Conservation (phyloP, 148 eudicot species). For the Rhododendron kiyosumense region DNA sequence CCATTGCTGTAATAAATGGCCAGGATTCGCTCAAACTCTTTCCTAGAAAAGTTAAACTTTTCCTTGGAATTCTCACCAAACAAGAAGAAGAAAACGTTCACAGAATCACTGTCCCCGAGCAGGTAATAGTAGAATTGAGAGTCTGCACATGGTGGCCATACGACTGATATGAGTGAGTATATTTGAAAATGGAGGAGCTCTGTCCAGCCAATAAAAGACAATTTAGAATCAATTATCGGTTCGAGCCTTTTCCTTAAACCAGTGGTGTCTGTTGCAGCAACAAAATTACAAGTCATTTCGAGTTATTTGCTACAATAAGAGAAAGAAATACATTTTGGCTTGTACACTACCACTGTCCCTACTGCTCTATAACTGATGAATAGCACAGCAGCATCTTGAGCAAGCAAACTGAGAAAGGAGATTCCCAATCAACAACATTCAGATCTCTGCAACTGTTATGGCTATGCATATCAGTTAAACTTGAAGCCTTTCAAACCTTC, state of each 20-base stretch:
- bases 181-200: no score
- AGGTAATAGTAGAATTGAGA: no score
- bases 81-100: not conserved
- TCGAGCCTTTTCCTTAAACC: not conserved
- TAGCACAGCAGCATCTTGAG: not conserved
- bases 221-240: not conserved
- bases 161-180: no score
- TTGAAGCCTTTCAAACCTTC: not conserved
- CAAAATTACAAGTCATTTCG: not conserved
- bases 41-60: no score
- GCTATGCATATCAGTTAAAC: not conserved
- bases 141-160: no score
- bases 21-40: no score
- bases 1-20: no score
- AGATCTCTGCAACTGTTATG: constrained; percentile 1
- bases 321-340: not conserved
- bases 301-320: not conserved
- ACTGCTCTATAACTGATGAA: constrained; percentile 4
- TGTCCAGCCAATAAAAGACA: no score
- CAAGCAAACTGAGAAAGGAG: not conserved
- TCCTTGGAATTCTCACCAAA: no score
- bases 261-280: not conserved
- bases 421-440: constrained; percentile 1
- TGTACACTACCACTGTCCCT: not conserved
- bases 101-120: not conserved